A percentile compares a stretch with the other conserved stretches of the same genome.
Conservation (phyloP, 1,284 basidiomycete species). For the Sanguinoderma infundibulare region DNA sequence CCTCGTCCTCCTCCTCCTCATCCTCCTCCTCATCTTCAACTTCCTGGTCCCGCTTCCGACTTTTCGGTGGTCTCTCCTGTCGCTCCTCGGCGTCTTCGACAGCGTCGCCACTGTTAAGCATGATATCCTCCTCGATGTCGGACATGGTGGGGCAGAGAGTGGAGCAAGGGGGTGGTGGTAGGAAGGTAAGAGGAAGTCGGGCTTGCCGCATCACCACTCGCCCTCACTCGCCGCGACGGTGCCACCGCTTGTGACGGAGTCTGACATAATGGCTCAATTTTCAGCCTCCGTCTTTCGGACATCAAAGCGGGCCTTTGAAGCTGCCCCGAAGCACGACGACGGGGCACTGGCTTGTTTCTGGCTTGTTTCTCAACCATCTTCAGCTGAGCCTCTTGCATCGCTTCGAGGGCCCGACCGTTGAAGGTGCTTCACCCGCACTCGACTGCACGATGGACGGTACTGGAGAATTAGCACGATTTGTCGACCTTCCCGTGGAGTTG, state of each 20-base stretch:
- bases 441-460: neutral
- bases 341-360: neutral
- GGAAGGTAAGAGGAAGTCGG: neutral
- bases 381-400: neutral
- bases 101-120: conserved; percentile 18
- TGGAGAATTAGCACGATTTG: conserved; percentile 9
- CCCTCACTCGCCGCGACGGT: neutral
- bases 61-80: conserved; percentile 32
- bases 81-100: conserved; percentile 39
- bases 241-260: neutral
- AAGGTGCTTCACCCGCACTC: neutral
- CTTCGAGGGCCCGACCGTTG: neutral
- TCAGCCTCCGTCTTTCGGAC: neutral
- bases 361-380: neutral
- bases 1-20: conserved; percentile 56
- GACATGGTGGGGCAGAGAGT: conserved; percentile 48
- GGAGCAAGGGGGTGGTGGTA: neutral
- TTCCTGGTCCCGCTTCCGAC: too few species aligned
- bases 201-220: neutral
- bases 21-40: conserved; percentile 58
- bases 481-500: conserved; percentile 60
- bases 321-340: neutral
- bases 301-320: neutral
- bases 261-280: neutral
- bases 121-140: conserved; percentile 51